Percentiles rank a stretch among this genome's conserved stretches.
phyloP scores from a whole-genome alignment of 495 filamentous ascomycete species.

The Podospora pseudopauciseta region DNA sequence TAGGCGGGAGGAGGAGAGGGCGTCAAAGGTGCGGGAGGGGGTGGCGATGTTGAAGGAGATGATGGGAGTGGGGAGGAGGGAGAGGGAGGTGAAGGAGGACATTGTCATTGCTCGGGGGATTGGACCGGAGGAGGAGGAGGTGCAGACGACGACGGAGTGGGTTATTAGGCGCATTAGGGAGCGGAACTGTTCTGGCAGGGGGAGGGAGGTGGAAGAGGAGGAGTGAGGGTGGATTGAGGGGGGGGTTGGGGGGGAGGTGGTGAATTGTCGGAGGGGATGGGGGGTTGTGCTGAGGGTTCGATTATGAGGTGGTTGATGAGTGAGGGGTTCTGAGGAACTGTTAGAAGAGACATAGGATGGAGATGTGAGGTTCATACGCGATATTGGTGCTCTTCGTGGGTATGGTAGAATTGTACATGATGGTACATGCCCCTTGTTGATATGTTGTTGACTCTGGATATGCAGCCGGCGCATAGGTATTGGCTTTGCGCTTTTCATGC shows the following conservation, averaged over 20 bases:
- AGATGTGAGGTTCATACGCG: not conserved
- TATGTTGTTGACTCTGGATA: not conserved
- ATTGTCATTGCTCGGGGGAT: slow-evolving; percentile 65
- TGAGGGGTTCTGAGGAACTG: not conserved
- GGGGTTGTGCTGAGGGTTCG: slow-evolving; percentile 18
- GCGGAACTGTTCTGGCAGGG: slow-evolving; percentile 47
- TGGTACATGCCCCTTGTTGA: not conserved
- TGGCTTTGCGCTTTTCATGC: not conserved
- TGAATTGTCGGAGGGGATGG: slow-evolving; percentile 7
- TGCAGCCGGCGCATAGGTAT: not conserved
- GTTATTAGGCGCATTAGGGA: slow-evolving; percentile 66
- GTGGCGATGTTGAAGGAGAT: slow-evolving; percentile 76
- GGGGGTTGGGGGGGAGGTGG: slow-evolving; percentile 14
- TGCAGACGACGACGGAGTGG: slow-evolving; percentile 72
- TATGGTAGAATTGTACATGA: not conserved
- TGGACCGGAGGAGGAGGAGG: slow-evolving; percentile 36
- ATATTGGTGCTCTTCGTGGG: not conserved
- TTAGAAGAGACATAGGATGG: not conserved
- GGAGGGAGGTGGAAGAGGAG: slow-evolving; percentile 6
- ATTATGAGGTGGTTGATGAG: not conserved
- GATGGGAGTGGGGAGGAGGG: slow-evolving; percentile 60
- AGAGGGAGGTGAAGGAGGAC: slow-evolving; percentile 77
- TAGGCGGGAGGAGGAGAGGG: slow-evolving; percentile 43
- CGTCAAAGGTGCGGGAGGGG: slow-evolving; percentile 67
- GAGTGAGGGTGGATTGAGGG: slow-evolving; percentile 13